These are phyloP conservation scores for Phialophora expanda DNA, from an alignment of 2,329 filamentous ascomycete species.

Conservation along the genomic window DNA sequence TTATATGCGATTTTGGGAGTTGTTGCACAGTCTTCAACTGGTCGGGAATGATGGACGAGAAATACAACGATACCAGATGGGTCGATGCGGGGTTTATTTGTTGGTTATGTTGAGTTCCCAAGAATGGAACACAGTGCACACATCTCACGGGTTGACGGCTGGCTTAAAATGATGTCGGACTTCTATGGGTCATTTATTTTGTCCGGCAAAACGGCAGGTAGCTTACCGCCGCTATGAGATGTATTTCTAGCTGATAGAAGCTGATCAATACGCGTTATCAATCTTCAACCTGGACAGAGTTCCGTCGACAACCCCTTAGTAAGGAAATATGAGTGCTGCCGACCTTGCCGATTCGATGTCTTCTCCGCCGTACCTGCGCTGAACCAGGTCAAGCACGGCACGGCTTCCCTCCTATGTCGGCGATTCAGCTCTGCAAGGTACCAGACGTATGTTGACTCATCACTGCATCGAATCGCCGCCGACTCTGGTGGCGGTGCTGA, in stretches of 20 bases:
- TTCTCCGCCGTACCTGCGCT: background rate
- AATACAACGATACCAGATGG: conserved; percentile 35
- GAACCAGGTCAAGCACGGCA: background rate
- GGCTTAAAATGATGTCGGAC: conserved; percentile 32
- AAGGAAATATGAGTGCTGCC: background rate
- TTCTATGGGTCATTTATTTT: conserved; percentile 21
- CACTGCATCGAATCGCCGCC: background rate
- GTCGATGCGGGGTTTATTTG: conserved; percentile 23
- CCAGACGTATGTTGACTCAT: conserved; percentile 21
- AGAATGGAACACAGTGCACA: conserved; percentile 28
- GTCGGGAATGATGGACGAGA: conserved; percentile 28
- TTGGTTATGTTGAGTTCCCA: conserved; percentile 26
- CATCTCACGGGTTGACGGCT: conserved; percentile 36
- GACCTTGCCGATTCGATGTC: background rate
- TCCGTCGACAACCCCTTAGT: background rate
- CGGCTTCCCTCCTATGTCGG: background rate
- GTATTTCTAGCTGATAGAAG: conserved; percentile 37
- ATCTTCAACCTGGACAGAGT: background rate
- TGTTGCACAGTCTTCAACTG: conserved; percentile 29
- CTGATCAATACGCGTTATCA: conserved; percentile 25
- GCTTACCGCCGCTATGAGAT: conserved; percentile 34
- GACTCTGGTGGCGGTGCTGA: conserved; percentile 7
- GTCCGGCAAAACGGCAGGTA: conserved; percentile 26
- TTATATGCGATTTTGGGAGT: conserved; percentile 26
- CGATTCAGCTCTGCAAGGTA: conserved; percentile 30